These are phyloP conservation scores for Barbarea vulgaris DNA, from an alignment of 345 rosid genomes.

Conservation along the genomic window DNA sequence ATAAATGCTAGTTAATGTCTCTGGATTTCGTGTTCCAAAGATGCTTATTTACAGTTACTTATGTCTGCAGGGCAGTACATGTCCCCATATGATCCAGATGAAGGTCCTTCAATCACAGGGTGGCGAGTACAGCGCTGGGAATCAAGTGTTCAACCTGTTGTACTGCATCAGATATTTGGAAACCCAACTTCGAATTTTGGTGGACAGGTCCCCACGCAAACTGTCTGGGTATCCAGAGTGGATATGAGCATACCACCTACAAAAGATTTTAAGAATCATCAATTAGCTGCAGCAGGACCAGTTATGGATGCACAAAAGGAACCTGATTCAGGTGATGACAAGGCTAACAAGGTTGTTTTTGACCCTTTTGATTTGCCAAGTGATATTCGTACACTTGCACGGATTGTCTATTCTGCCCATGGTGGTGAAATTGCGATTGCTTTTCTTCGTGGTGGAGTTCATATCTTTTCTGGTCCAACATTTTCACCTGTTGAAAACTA, in stretches of 20 bases:
- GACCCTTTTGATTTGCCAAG: conserved; percentile 99
- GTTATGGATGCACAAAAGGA: conserved; percentile 55
- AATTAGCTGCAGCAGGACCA: conserved; percentile 56
- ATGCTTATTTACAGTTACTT: conserved; percentile 17
- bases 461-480: conserved; percentile 95
- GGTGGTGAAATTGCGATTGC: conserved; percentile 99
- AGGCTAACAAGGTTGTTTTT: conserved; percentile 70
- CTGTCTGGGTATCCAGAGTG: conserved; percentile 95
- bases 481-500: conserved; percentile 88
- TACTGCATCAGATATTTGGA: conserved; percentile 97
- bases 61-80: conserved; percentile 82
- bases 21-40: neutral
- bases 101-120: conserved; percentile 99
- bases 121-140: conserved; percentile 99
- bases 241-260: conserved; percentile 94
- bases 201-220: conserved; percentile 96
- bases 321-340: conserved; percentile 58
- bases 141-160: conserved; percentile 94
- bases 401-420: conserved; percentile 97
- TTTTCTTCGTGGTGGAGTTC: conserved; percentile 94
- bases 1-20: neutral
- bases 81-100: conserved; percentile 99
- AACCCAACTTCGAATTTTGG: conserved; percentile 89
- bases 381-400: conserved; percentile 90
- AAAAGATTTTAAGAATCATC: conserved; percentile 71